Percentiles rank a stretch among this genome's conserved stretches.
Conservation (phyloP, 1,139 yeast species). For the Blastobotrys capitulatus region DNA sequence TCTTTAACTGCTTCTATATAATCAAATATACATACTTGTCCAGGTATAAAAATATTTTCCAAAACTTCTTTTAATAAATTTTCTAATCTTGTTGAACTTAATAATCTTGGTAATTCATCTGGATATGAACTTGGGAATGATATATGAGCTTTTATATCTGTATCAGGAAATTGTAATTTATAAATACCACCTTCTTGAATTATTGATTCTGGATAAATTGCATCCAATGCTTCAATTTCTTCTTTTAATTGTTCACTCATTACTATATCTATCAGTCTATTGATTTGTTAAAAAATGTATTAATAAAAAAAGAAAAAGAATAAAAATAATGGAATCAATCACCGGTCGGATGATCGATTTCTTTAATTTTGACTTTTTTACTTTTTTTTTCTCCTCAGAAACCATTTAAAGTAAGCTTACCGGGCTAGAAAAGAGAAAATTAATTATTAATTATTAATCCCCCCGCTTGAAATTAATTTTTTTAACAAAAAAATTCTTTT, state of each 20-base stretch:
- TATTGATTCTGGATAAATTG: slow-evolving; percentile 72
- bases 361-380: too few relatives aligned
- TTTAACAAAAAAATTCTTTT: too few relatives aligned
- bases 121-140: slow-evolving; percentile 74
- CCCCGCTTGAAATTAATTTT: too few relatives aligned
- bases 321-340: too few relatives aligned
- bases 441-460: too few relatives aligned
- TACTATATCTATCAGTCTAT: background rate
- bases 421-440: too few relatives aligned
- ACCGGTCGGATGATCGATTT: too few relatives aligned
- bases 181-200: slow-evolving; percentile 40
- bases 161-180: slow-evolving; percentile 59
- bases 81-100: slow-evolving; percentile 27
- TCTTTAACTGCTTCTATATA: slow-evolving; percentile 60
- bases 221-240: slow-evolving; percentile 78
- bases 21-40: slow-evolving; percentile 76
- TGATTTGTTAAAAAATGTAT: background rate
- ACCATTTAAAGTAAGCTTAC: too few relatives aligned
- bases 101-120: slow-evolving; percentile 44
- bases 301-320: background rate
- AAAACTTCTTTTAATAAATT: slow-evolving; percentile 44
- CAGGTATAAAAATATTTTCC: slow-evolving; percentile 45
- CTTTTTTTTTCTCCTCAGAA: too few relatives aligned
- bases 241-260: slow-evolving; percentile 54
- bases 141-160: slow-evolving; percentile 51